Evolutionary conservation across 2,329 filamentous ascomycete genomes (phyloP).

Genomic region (Fusarium duplospermum): DNA sequence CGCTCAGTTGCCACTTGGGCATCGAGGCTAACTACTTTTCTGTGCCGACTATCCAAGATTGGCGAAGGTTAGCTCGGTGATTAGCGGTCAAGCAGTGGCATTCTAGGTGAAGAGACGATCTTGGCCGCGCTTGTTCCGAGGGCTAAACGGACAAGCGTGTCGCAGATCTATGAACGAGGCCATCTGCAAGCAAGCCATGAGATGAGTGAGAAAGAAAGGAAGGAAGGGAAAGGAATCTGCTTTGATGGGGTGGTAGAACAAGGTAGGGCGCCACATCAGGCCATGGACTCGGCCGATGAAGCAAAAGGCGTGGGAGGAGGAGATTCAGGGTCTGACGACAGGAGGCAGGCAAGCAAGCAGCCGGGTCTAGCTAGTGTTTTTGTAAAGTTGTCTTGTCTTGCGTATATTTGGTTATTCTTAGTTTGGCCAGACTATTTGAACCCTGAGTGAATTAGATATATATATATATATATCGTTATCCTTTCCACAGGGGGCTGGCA

Average conservation of each 20-base stretch:
- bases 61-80: conserved; percentile 15
- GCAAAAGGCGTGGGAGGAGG: background rate
- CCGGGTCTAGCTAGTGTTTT: background rate
- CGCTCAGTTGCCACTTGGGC: conserved; percentile 30
- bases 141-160: background rate
- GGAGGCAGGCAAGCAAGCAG: background rate
- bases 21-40: conserved; percentile 7
- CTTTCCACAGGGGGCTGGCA: background rate
- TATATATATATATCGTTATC: background rate
- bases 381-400: background rate
- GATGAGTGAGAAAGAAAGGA: background rate
- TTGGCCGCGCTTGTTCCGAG: background rate
- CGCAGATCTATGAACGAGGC: conserved; percentile 15
- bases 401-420: background rate
- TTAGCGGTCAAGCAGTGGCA: conserved; percentile 13
- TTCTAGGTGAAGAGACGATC: conserved; percentile 5
- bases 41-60: conserved; percentile 26
- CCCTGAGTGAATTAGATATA: background rate
- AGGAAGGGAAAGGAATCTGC: background rate
- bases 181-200: background rate
- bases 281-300: conserved; percentile 22
- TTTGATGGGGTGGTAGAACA: conserved; percentile 21
- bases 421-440: background rate
- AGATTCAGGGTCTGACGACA: conserved; percentile 13
- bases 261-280: conserved; percentile 22